A percentile compares a stretch with the other conserved stretches of the same genome.
Evolutionary conservation across 805 yeast genomes (phyloP).

Genomic region (Lipomyces kockii): DNA sequence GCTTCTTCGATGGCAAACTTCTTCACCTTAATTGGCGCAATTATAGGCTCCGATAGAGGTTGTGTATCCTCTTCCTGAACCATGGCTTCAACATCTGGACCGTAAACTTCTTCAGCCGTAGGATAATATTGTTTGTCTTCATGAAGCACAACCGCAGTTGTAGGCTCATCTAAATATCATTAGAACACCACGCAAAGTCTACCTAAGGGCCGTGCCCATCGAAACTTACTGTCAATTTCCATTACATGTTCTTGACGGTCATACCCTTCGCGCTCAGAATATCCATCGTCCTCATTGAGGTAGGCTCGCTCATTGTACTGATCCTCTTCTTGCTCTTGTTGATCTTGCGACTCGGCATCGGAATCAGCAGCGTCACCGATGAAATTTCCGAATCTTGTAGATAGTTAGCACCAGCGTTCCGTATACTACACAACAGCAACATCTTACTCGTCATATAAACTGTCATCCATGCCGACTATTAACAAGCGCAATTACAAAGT

Average conservation of each 20-base stretch:
- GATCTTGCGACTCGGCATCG: slow-evolving; percentile 48
- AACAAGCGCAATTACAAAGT: not conserved
- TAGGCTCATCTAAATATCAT: slow-evolving; percentile 20
- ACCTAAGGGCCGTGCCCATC: not conserved
- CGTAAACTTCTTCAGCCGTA: slow-evolving; percentile 55
- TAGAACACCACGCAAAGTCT: not conserved
- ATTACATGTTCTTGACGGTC: slow-evolving; percentile 24
- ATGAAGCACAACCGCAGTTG: slow-evolving; percentile 47
- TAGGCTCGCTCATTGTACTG: slow-evolving; percentile 10
- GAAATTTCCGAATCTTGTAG: slow-evolving; percentile 60
- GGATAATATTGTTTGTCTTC: slow-evolving; percentile 56
- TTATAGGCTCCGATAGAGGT: slow-evolving; percentile 64
- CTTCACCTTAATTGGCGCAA: slow-evolving; percentile 55
- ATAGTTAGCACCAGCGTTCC: slow-evolving; percentile 33
- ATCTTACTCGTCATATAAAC: slow-evolving; percentile 71
- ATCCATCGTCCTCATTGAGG: slow-evolving; percentile 8
- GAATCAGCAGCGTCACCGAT: slow-evolving; percentile 59
- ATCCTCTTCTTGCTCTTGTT: slow-evolving; percentile 25
- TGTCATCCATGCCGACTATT: slow-evolving; percentile 53
- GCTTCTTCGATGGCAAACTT: slow-evolving; percentile 56
- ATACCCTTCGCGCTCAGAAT: not conserved
- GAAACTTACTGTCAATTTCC: slow-evolving; percentile 26
- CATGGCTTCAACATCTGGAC: slow-evolving; percentile 67
- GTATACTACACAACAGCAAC: not conserved
- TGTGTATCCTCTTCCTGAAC: slow-evolving; percentile 60